Conservation (phyloP, 2,329 filamentous ascomycete genomes). For the Davidsoniella virescens region DNA sequence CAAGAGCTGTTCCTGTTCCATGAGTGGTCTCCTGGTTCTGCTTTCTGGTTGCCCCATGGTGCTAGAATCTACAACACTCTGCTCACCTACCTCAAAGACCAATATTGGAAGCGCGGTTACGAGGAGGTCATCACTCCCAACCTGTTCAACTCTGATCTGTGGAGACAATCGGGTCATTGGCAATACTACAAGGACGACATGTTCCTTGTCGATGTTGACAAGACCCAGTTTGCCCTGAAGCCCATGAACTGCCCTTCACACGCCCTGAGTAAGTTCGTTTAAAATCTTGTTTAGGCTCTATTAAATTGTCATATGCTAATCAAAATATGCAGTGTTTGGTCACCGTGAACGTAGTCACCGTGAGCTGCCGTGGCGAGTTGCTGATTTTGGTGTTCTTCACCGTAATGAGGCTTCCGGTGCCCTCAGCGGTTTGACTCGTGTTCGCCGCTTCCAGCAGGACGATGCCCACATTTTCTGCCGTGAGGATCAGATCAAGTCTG, state of each 20-base stretch:
- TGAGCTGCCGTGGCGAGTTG: conserved; percentile 80
- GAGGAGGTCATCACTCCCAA: conserved; percentile 87
- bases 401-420: conserved; percentile 91
- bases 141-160: conserved; percentile 85
- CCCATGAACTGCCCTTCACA: conserved; percentile 98
- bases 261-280: conserved; percentile 30
- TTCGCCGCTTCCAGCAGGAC: conserved; percentile 89
- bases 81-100: conserved; percentile 60
- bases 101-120: conserved; percentile 90
- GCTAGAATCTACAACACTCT: conserved; percentile 87
- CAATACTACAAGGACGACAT: conserved; percentile 77
- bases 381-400: conserved; percentile 91
- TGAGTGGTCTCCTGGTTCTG: conserved; percentile 78
- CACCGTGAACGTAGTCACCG: conserved; percentile 24
- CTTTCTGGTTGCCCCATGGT: conserved; percentile 85
- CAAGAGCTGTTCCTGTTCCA: conserved; percentile 98
- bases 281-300: background rate
- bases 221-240: conserved; percentile 58
- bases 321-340: conserved; percentile 12
- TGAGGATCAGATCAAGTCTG: conserved; percentile 54
- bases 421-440: conserved; percentile 75
- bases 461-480: conserved; percentile 94
- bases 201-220: conserved; percentile 61
- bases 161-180: conserved; percentile 95
- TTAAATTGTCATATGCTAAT: background rate